These are phyloP conservation scores for Aureobasidium sp. DNA, from an alignment of 2,329 filamentous ascomycete species.

Conservation along the genomic window DNA sequence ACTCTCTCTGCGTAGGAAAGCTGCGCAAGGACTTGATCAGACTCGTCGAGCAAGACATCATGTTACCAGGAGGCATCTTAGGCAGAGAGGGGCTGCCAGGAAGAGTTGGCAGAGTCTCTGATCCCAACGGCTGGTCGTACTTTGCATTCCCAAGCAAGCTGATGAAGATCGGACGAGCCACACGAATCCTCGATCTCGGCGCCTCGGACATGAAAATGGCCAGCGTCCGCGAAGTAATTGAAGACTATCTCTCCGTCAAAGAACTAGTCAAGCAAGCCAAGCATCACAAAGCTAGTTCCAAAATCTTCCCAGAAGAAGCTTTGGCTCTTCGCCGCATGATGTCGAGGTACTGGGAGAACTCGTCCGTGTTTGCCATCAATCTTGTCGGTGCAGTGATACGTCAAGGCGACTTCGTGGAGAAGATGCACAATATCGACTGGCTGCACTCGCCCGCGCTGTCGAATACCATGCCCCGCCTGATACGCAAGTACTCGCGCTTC, in stretches of 20 bases:
- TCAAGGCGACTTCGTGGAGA: constrained; percentile 58
- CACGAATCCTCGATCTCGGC: constrained; percentile 26
- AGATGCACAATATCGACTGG: constrained; percentile 74
- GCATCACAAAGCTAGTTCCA: neutral
- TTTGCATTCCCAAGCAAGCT: constrained; percentile 20
- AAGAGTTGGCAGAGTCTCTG: constrained; percentile 20
- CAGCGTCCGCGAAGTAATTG: constrained; percentile 44
- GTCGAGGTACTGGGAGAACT: constrained; percentile 62
- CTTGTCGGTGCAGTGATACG: constrained; percentile 57
- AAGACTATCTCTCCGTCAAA: constrained; percentile 35
- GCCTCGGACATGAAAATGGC: constrained; percentile 35
- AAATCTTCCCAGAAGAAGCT: constrained; percentile 15
- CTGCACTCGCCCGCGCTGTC: constrained; percentile 59
- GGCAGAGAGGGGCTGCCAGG: constrained; percentile 41
- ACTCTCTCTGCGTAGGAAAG: constrained; percentile 52
- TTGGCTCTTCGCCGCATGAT: constrained; percentile 58
- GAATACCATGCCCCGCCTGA: constrained; percentile 56
- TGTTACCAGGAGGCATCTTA: constrained; percentile 63
- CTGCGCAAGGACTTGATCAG: constrained; percentile 50
- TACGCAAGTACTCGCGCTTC: constrained; percentile 59
- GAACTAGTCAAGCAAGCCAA: constrained; percentile 32
- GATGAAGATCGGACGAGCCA: constrained; percentile 41
- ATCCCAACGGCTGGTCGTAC: constrained; percentile 8
- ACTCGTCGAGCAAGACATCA: constrained; percentile 40
- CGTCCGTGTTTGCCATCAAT: constrained; percentile 56